Conservation (phyloP, 2,329 filamentous ascomycete species). For the Colletotrichum lupini region DNA sequence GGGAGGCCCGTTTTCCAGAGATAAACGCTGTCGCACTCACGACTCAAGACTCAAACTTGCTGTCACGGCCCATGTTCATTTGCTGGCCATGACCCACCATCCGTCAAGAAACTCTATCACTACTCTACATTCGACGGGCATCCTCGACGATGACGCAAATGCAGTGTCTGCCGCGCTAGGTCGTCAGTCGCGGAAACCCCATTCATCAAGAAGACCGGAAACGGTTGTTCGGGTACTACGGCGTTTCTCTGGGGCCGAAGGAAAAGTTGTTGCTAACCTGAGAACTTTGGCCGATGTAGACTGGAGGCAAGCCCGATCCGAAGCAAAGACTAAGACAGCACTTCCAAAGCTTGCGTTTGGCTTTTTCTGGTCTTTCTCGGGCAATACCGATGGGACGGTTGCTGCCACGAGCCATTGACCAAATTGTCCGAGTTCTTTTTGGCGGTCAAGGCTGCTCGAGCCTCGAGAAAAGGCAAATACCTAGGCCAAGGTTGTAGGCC, state of each 20-base stretch:
- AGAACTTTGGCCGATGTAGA: constrained; percentile 9
- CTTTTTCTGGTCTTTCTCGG: neutral
- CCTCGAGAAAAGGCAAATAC: neutral
- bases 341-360: constrained; percentile 21
- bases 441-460: neutral
- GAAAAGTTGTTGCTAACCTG: constrained; percentile 12
- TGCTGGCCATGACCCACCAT: neutral
- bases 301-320: constrained; percentile 20
- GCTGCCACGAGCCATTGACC: constrained; percentile 12
- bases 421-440: neutral
- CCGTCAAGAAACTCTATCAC: neutral
- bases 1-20: neutral
- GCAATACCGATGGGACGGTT: constrained; percentile 18
- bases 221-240: constrained; percentile 26
- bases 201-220: constrained; percentile 7
- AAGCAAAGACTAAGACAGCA: constrained; percentile 29
- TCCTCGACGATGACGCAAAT: neutral
- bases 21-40: neutral
- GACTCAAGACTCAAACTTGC: neutral
- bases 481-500: neutral
- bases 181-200: neutral
- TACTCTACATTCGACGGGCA: neutral
- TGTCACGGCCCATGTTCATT: neutral
- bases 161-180: neutral
- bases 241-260: constrained; percentile 13